These are phyloP conservation scores for Aspergillus spinulosporus DNA, from an alignment of 2,329 filamentous ascomycete genomes.

Conservation along the genomic window DNA sequence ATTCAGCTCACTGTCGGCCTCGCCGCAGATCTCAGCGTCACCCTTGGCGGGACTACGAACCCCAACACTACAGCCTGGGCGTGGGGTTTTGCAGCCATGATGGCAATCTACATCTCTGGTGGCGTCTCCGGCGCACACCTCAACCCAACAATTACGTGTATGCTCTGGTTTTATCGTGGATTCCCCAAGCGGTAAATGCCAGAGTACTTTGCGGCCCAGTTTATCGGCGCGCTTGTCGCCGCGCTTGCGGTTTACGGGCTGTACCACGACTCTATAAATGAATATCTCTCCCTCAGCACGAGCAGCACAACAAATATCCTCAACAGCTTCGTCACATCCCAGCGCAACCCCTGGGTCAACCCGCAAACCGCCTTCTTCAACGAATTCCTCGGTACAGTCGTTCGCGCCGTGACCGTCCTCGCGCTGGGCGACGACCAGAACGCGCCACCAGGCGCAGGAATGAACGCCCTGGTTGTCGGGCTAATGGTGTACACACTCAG, in stretches of 20 bases:
- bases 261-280: constrained; percentile 37
- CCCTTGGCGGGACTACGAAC: constrained; percentile 41
- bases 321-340: constrained; percentile 48
- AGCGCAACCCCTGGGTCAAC: constrained; percentile 41
- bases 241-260: constrained; percentile 49
- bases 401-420: constrained; percentile 46
- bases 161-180: constrained; percentile 52
- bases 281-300: constrained; percentile 33
- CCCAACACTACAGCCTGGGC: constrained; percentile 48
- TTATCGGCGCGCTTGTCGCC: constrained; percentile 55
- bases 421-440: constrained; percentile 51
- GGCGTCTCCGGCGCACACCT: constrained; percentile 51
- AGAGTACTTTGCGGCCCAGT: constrained; percentile 54
- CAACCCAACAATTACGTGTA: constrained; percentile 47
- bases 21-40: constrained; percentile 51
- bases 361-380: constrained; percentile 48
- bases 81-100: constrained; percentile 59
- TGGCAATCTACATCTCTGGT: constrained; percentile 51
- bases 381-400: constrained; percentile 48
- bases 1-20: constrained; percentile 50
- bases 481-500: constrained; percentile 39
- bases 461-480: constrained; percentile 54
- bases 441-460: constrained; percentile 51
- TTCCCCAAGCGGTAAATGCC: constrained; percentile 55
- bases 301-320: constrained; percentile 33